Conservation (phyloP, 176 grass and related monocot species). For the Aegilops bicornis region DNA sequence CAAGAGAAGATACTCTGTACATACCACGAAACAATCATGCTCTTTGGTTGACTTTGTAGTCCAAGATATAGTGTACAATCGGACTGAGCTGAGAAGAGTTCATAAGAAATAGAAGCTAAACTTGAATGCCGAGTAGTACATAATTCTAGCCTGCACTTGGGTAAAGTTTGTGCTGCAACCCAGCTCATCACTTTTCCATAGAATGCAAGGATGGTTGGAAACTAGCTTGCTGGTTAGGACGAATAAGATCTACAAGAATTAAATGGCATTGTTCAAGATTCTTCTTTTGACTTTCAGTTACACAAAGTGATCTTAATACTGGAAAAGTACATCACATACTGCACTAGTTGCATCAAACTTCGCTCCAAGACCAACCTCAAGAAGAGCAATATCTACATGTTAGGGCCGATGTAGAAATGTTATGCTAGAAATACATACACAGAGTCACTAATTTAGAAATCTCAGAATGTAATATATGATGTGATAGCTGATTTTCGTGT, state of each 20-base stretch:
- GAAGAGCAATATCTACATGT: slow-evolving; percentile 88
- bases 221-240: background rate
- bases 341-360: slow-evolving; percentile 94
- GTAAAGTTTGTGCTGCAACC: background rate
- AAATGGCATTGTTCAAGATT: background rate
- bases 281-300: background rate
- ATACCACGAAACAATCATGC: slow-evolving; percentile 23
- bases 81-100: background rate
- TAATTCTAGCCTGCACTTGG: background rate
- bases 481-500: background rate
- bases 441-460: background rate
- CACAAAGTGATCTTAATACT: background rate
- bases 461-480: slow-evolving; percentile 2
- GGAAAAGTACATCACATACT: slow-evolving; percentile 42
- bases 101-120: background rate
- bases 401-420: slow-evolving; percentile 2
- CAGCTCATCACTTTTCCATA: background rate
- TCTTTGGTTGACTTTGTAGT: background rate
- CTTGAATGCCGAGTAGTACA: background rate
- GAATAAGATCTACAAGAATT: background rate
- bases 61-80: slow-evolving; percentile 5
- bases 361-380: slow-evolving; percentile 87
- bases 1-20: slow-evolving; percentile 70
- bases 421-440: slow-evolving; percentile 3
- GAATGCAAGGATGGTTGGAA: background rate